Percentiles rank a stretch among this genome's conserved stretches.
These are phyloP conservation scores for Chaetomium fimeti DNA, from an alignment of 495 filamentous ascomycete genomes.

Conservation along the genomic window DNA sequence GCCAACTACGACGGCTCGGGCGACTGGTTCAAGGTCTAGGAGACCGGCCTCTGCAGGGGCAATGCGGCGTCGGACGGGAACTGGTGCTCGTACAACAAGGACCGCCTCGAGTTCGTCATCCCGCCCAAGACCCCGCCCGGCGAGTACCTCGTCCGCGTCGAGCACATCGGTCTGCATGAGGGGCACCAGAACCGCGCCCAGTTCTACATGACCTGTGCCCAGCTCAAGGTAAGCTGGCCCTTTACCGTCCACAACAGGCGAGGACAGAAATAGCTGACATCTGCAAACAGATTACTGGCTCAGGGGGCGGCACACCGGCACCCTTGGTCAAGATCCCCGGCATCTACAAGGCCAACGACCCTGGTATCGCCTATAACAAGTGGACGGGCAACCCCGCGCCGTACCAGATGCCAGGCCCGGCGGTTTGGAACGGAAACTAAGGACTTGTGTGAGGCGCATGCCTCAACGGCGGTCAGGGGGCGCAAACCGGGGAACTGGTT, in stretches of 20 bases:
- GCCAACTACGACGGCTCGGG: slow-evolving; percentile 49
- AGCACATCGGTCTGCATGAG: slow-evolving; percentile 57
- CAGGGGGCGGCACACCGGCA: slow-evolving; percentile 44
- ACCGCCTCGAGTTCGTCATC: slow-evolving; percentile 50
- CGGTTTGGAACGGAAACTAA: slow-evolving; percentile 34
- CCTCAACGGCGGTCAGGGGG: no score
- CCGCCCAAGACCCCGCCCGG: slow-evolving; percentile 48
- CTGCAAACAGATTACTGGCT: slow-evolving; percentile 15
- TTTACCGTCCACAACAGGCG: no score
- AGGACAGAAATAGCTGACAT: no score
- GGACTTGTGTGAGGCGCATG: neutral
- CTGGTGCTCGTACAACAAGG: slow-evolving; percentile 42
- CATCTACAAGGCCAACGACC: slow-evolving; percentile 47
- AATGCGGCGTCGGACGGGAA: slow-evolving; percentile 32
- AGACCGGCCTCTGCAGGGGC: slow-evolving; percentile 37
- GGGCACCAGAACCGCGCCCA: slow-evolving; percentile 41
- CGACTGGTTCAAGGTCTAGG: slow-evolving; percentile 55
- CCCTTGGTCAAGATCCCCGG: slow-evolving; percentile 52
- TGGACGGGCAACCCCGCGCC: slow-evolving; percentile 35
- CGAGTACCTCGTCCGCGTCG: slow-evolving; percentile 56
- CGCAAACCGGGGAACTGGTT: no score
- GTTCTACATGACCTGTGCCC: slow-evolving; percentile 54
- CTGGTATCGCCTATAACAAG: slow-evolving; percentile 47
- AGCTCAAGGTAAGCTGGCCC: slow-evolving; percentile 46
- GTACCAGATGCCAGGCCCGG: slow-evolving; percentile 43